Base-by-base conservation (phyloP, 345 rosid genomes). In the Eucalyptus sideroxylon region DNA sequence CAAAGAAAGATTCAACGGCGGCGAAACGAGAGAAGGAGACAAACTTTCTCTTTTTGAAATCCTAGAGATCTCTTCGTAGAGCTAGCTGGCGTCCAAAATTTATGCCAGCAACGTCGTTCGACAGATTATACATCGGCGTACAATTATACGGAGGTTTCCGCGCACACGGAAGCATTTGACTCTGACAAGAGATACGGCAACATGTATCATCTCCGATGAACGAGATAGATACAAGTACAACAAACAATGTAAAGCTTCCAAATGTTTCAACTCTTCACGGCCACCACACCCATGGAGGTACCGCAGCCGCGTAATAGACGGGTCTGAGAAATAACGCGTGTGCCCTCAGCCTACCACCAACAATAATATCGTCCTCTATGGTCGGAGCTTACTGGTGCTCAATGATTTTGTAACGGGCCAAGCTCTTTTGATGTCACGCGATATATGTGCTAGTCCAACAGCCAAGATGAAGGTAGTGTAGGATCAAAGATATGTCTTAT, bases 341-440 rank as follows among this genome's bases (percentile, higher is more conserved):
- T 59, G n/a, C 31, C 69, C 16, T 27, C 69, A 60, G 69, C 40
- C 40, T 4, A 17, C 40, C 80, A 67, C 40, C 21, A 4, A 67
- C 24, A 34, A 31, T 16, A 16, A 31, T 31, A 31, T n/a, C 2
- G 77, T 67, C 77, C 21, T 17, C 77, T 2, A n/a, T 67, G 11
- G 3, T 67, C 77, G 5, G 34, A n/a, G 77, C 40, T n/a, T 31
- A 31, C 80, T 16, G 23, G 23, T 67, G 40, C 23, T 67, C 11
- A 16, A 31, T n/a, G 42, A 8, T 3, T 9, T 16, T 31, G 21
- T 16, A 31, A 16, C 42, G 23, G 42, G 12, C 42, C 80, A 31
- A 67, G 80, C 12, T 31, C 4, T 67, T 67, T 31, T 8, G 3
- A 1, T 3, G 42, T 31, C 23, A 1, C 11, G 2, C 24, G 0